Evolutionary conservation across 2,329 filamentous ascomycete genomes (phyloP), one percentile per base, ranked within the genome.

Genomic region (Bimuria novae-zelandiae): DNA sequence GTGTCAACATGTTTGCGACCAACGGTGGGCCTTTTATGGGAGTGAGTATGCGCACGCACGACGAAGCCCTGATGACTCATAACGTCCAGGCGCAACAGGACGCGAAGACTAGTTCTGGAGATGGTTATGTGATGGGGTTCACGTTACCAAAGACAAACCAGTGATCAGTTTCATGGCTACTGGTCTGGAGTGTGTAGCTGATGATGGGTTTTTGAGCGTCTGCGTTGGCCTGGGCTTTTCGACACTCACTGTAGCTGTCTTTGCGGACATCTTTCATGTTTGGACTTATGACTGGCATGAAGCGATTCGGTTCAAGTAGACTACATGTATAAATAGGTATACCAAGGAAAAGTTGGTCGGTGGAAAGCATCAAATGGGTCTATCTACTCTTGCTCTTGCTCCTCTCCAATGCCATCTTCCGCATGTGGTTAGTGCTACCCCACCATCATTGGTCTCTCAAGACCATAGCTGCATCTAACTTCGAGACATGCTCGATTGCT

Each of bases 21-120:
- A 70, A 64, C 41, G 59, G 59, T 2, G 60, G 61, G 8, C 66
- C 73, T 4, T 77, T 76, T 50, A 76, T 76, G 73, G 74, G 69
- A 17, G 74, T 72, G 54, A 69, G 68, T 57, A 55, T 48, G 7
- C 49, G 45, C 17, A 45, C 53, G n/a, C 17, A 45, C 7, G 52
- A 54, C 30, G 47, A 48, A 10, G 36, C 22, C 14, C 30, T 22
- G 22, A 47, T 39, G 16, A 37, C 47, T 67, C 33, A 65, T 52
- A 40, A 37, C 30, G 14, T 6, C 5, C 39, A 71, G 69, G 61
- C 60, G 22, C 42, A 37, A 1, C 50, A 45, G 53, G 65, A 72
- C 42, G 30, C 52, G 14, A 69, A 66, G 51, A 60, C 62, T 37
- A 59, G 52, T 33, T 55, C 60, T 33, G 59, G 60, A 2, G 63